phyloP scores from a whole-genome alignment of 805 yeast species.

The Metschnikowia peoriensis region DNA sequence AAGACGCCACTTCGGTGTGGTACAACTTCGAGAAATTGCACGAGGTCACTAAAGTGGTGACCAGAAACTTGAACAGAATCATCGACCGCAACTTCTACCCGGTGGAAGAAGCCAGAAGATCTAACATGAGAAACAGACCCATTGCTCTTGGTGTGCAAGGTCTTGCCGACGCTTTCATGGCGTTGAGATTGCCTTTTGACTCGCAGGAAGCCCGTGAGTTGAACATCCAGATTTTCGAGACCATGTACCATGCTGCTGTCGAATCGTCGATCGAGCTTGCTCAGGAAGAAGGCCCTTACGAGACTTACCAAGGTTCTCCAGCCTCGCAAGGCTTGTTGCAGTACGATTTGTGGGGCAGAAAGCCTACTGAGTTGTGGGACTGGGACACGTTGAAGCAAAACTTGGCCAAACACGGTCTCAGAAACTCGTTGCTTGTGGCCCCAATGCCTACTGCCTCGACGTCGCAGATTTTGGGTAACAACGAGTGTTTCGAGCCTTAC shows the following conservation, averaged over 20 bases:
- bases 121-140: slow-evolving; percentile 59
- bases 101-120: slow-evolving; percentile 50
- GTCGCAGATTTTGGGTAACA: slow-evolving; percentile 59
- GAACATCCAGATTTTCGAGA: slow-evolving; percentile 59
- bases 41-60: slow-evolving; percentile 51
- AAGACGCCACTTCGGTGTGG: slow-evolving; percentile 41
- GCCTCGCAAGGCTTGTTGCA: slow-evolving; percentile 58
- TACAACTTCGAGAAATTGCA: slow-evolving; percentile 57
- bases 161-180: slow-evolving; percentile 57
- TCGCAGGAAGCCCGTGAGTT: slow-evolving; percentile 55
- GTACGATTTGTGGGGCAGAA: slow-evolving; percentile 57
- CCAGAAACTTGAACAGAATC: slow-evolving; percentile 54
- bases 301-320: slow-evolving; percentile 54
- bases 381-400: slow-evolving; percentile 55
- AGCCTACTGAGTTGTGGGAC: slow-evolving; percentile 57
- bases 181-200: slow-evolving; percentile 55
- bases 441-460: slow-evolving; percentile 72
- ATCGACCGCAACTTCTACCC: slow-evolving; percentile 59
- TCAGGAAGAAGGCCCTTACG: slow-evolving; percentile 48
- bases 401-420: slow-evolving; percentile 48
- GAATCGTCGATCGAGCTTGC: slow-evolving; percentile 59
- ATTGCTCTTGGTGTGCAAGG: slow-evolving; percentile 66
- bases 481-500: slow-evolving; percentile 63
- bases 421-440: slow-evolving; percentile 60
- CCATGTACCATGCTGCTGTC: slow-evolving; percentile 58